Conservation (phyloP, 2,329 filamentous ascomycete species). For the Esteya vermicola region DNA sequence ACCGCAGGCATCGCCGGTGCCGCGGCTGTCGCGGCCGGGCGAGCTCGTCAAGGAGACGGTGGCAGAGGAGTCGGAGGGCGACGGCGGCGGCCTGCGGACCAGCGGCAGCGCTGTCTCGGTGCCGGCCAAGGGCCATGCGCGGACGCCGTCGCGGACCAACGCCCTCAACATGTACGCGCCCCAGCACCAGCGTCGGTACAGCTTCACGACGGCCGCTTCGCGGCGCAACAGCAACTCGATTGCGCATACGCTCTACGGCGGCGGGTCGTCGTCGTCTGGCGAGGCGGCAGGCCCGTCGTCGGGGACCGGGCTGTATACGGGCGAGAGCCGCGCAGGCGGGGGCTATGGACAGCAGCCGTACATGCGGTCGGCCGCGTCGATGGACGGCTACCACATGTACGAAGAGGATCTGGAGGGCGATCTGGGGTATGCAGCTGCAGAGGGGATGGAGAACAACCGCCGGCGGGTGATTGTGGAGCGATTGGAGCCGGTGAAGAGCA, state of each 20-base stretch:
- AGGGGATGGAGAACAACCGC: slow-evolving; percentile 82
- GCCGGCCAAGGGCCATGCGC: no score
- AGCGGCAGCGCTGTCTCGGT: background rate
- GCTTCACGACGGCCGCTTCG: slow-evolving; percentile 31
- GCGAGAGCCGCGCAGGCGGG: background rate
- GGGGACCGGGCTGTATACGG: no score
- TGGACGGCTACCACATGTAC: slow-evolving; percentile 10
- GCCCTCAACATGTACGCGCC: slow-evolving; percentile 28
- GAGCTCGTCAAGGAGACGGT: slow-evolving; percentile 40
- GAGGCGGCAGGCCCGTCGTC: background rate
- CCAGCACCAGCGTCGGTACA: slow-evolving; percentile 37
- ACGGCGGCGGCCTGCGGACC: background rate
- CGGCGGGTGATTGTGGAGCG: slow-evolving; percentile 95
- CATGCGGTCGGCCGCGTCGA: slow-evolving; percentile 8
- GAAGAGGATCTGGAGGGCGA: slow-evolving; percentile 74
- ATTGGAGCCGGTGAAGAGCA: slow-evolving; percentile 86
- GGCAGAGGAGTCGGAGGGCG: slow-evolving; percentile 20
- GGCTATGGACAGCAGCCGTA: background rate
- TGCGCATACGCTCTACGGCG: slow-evolving; percentile 36
- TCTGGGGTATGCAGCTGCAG: slow-evolving; percentile 83
- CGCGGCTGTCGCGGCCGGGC: slow-evolving; percentile 52
- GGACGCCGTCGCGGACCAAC: slow-evolving; percentile 14
- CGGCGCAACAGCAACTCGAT: slow-evolving; percentile 35
- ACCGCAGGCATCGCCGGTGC: slow-evolving; percentile 20
- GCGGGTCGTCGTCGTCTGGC: no score